These are phyloP conservation scores for Chlorophyllum brunneum DNA, from an alignment of 768 basidiomycete species.

Conservation along the genomic window DNA sequence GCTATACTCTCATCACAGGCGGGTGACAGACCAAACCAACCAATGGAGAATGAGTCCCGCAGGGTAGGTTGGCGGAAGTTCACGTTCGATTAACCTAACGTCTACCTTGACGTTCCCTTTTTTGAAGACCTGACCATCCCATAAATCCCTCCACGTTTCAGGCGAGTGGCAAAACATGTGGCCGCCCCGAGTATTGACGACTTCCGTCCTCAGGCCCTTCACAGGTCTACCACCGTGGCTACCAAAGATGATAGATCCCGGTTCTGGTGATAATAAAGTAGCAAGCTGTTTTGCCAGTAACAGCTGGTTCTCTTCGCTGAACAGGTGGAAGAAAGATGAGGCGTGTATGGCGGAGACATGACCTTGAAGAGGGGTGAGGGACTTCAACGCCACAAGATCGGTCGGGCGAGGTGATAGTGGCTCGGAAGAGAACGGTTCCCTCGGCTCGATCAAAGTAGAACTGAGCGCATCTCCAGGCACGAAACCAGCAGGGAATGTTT, in stretches of 20 bases:
- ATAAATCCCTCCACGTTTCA: constrained; percentile 13
- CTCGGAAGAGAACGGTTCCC: constrained; percentile 18
- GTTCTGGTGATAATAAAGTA: constrained; percentile 26
- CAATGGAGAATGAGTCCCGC: not conserved
- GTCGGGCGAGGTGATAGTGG: not conserved
- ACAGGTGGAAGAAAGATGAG: constrained; percentile 26
- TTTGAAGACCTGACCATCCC: constrained; percentile 7
- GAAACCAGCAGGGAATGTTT: constrained; percentile 52
- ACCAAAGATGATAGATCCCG: constrained; percentile 32
- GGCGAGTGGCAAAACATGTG: constrained; percentile 15
- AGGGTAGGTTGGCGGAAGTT: no score
- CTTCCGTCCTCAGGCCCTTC: constrained; percentile 13
- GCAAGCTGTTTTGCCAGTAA: constrained; percentile 27
- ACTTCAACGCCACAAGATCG: constrained; percentile 14
- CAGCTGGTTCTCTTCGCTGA: constrained; percentile 28
- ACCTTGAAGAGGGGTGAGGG: constrained; percentile 32
- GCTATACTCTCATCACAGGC: not conserved
- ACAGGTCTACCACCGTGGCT: constrained; percentile 32
- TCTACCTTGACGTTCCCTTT: constrained; percentile 13
- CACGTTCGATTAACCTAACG: not conserved
- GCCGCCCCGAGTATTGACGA: constrained; percentile 4
- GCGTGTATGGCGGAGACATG: constrained; percentile 41
- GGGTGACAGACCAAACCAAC: constrained; percentile 2
- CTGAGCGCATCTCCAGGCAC: constrained; percentile 54
- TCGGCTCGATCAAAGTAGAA: constrained; percentile 33